phyloP scores from a whole-genome alignment of 1,139 yeast species.

The Candida sp. region DNA sequence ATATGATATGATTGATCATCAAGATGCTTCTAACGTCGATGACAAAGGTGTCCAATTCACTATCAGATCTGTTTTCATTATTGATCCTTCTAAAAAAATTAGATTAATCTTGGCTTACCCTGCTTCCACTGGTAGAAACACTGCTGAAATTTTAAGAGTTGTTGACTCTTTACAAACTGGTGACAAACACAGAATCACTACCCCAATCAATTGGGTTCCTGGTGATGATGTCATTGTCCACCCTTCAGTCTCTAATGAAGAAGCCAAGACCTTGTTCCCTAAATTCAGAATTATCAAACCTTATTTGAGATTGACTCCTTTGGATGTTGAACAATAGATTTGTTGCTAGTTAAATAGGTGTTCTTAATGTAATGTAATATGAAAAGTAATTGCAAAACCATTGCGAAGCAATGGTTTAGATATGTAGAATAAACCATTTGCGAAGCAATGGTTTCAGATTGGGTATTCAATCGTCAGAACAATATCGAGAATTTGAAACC shows the following conservation, averaged over 20 bases:
- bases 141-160: conserved; percentile 83
- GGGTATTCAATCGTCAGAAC: too few relatives aligned
- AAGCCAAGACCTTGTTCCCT: conserved; percentile 78
- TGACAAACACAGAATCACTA: conserved; percentile 76
- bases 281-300: conserved; percentile 79
- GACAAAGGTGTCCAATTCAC: conserved; percentile 60
- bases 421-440: too few relatives aligned
- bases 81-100: conserved; percentile 84
- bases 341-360: too few relatives aligned
- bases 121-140: conserved; percentile 89
- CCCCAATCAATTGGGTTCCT: conserved; percentile 72
- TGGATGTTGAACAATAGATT: conserved; percentile 12
- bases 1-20: conserved; percentile 91
- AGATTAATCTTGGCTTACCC: conserved; percentile 84
- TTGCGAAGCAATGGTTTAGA: too few relatives aligned
- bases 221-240: conserved; percentile 92
- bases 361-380: too few relatives aligned
- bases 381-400: too few relatives aligned
- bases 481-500: too few relatives aligned
- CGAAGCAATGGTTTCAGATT: too few relatives aligned
- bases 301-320: conserved; percentile 58
- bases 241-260: conserved; percentile 76
- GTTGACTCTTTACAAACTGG: conserved; percentile 81
- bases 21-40: conserved; percentile 74
- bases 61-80: conserved; percentile 83